Evolutionary conservation across 2,329 filamentous ascomycete genomes (phyloP).

Genomic region (Nannizzia gypsea): DNA sequence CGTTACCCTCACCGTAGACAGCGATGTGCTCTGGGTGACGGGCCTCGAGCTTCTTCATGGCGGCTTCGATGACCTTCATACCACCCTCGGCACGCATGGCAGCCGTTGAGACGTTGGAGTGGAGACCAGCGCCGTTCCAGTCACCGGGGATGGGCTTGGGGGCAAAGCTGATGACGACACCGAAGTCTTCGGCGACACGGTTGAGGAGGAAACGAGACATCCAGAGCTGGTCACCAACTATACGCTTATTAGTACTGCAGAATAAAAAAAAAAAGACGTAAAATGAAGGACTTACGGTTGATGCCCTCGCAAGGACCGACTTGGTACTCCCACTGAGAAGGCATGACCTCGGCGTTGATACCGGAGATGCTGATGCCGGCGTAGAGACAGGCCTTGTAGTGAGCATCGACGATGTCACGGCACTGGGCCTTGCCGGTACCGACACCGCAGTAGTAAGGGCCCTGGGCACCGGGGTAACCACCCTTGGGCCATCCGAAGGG

Average conservation of each 20-base stretch:
- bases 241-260: constrained; percentile 3
- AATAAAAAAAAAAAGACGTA: neutral
- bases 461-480: constrained; percentile 84
- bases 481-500: constrained; percentile 86
- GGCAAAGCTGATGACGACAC: constrained; percentile 85
- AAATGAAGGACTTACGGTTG: constrained; percentile 47
- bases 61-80: constrained; percentile 86
- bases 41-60: constrained; percentile 69
- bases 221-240: constrained; percentile 95
- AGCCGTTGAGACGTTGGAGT: constrained; percentile 86
- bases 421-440: constrained; percentile 94
- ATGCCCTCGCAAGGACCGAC: constrained; percentile 85
- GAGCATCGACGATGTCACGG: constrained; percentile 92
- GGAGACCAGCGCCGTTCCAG: constrained; percentile 94
- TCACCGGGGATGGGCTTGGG: constrained; percentile 92
- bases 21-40: constrained; percentile 76
- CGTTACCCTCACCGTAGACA: constrained; percentile 93
- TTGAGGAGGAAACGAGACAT: constrained; percentile 77
- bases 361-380: constrained; percentile 87
- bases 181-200: constrained; percentile 92
- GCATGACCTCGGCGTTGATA: constrained; percentile 98
- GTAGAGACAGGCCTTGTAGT: constrained; percentile 84
- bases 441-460: constrained; percentile 96
- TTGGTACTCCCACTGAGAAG: constrained; percentile 96
- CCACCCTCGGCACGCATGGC: constrained; percentile 83